phyloP scores from a whole-genome alignment of 352 stramenopile genomes.

The Blastocystis sp. region DNA sequence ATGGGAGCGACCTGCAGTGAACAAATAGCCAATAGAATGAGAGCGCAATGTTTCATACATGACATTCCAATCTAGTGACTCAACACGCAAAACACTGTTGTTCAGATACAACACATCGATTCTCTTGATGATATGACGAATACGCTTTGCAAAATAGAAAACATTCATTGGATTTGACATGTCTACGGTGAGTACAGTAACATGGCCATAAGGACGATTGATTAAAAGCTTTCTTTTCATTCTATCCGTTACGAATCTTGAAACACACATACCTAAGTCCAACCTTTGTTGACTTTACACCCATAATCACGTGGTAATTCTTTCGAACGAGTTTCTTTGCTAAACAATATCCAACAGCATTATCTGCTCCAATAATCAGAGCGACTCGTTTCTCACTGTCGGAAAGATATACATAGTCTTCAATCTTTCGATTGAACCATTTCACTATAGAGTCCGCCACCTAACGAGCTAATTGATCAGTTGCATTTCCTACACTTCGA shows the following conservation, averaged over 20 bases:
- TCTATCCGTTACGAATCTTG: not conserved
- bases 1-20: slow-evolving; percentile 44
- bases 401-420: slow-evolving; percentile 57
- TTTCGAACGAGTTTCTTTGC: slow-evolving; percentile 66
- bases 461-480: not conserved
- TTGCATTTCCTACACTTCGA: not conserved
- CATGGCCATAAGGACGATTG: not conserved
- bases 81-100: slow-evolving; percentile 46
- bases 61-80: slow-evolving; percentile 62
- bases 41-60: slow-evolving; percentile 53
- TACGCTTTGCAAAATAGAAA: slow-evolving; percentile 52
- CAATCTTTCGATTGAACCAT: slow-evolving; percentile 63
- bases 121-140: slow-evolving; percentile 45
- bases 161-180: slow-evolving; percentile 61
- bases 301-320: slow-evolving; percentile 67
- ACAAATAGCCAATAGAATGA: slow-evolving; percentile 6
- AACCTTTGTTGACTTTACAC: slow-evolving; percentile 59
- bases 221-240: slow-evolving; percentile 60
- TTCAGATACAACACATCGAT: slow-evolving; percentile 65
- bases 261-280: slow-evolving; percentile 20
- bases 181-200: slow-evolving; percentile 45
- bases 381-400: slow-evolving; percentile 39
- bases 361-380: slow-evolving; percentile 59
- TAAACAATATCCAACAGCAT: slow-evolving; percentile 52
- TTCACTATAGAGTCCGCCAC: slow-evolving; percentile 48